phyloP scores from a whole-genome alignment of 176 grass and related monocot species.

The Oryza brachyantha region DNA sequence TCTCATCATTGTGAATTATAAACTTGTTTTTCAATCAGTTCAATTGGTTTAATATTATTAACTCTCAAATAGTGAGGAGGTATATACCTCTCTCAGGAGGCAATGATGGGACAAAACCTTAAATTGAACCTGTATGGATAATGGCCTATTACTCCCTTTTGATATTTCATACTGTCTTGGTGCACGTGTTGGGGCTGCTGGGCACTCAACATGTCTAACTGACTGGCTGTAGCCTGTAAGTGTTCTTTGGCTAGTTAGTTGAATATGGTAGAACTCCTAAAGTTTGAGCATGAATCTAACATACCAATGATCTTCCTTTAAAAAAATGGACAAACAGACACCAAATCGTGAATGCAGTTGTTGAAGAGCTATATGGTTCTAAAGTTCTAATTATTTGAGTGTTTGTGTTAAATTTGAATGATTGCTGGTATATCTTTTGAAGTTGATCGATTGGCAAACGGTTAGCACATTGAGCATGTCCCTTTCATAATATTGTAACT shows the following conservation, averaged over 20 bases:
- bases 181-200: not conserved
- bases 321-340: not conserved
- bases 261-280: not conserved
- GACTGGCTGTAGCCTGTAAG: not conserved
- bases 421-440: constrained; percentile 10
- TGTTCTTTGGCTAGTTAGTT: not conserved
- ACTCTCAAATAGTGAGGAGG: no score
- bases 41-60: no score
- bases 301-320: not conserved
- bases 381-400: constrained; percentile 11
- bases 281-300: not conserved
- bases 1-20: no score
- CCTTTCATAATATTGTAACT: not conserved
- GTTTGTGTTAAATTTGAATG: not conserved
- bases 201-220: not conserved
- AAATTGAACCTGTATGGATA: not conserved
- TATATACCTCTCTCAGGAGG: no score
- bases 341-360: not conserved
- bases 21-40: no score
- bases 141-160: not conserved
- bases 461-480: not conserved
- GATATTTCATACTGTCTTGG: not conserved
- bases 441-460: not conserved
- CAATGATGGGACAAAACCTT: no score
- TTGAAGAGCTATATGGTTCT: not conserved